phyloP scores from a whole-genome alignment of 371 early-diverging fungal genomes.

The Mucor sp. region DNA sequence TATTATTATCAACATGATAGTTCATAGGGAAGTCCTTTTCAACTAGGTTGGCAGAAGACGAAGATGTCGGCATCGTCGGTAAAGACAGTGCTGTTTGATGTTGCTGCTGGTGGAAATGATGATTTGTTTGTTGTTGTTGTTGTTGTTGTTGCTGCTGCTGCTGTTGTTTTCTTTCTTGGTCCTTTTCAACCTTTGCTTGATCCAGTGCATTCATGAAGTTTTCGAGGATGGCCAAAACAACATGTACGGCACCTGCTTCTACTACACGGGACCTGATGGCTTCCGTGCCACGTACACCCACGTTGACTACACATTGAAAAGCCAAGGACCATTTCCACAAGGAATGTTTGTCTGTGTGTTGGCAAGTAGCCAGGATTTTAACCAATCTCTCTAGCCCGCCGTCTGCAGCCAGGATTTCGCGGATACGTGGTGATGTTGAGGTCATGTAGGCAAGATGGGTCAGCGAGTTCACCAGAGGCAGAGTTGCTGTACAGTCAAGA shows the following conservation, averaged over 20 bases:
- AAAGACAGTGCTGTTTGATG: slow-evolving; percentile 17
- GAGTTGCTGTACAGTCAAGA: slow-evolving; percentile 82
- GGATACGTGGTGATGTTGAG: slow-evolving; percentile 75
- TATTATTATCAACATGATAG: not conserved
- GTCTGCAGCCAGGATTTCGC: slow-evolving; percentile 80
- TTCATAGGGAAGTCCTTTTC: not conserved
- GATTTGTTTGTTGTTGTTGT: not conserved
- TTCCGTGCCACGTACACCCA: slow-evolving; percentile 82
- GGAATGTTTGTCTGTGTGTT: slow-evolving; percentile 66
- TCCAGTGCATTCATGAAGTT: slow-evolving; percentile 64
- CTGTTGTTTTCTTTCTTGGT: slow-evolving; percentile 48
- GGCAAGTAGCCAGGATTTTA: slow-evolving; percentile 72
- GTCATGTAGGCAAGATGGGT: slow-evolving; percentile 85
- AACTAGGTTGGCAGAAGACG: slow-evolving; percentile 4
- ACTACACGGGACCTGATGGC: slow-evolving; percentile 79
- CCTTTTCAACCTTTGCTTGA: slow-evolving; percentile 63
- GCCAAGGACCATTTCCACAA: slow-evolving; percentile 82
- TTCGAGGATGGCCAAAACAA: slow-evolving; percentile 77
- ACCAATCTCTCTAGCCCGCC: slow-evolving; percentile 87
- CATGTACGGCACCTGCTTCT: slow-evolving; percentile 77
- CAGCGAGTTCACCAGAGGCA: slow-evolving; percentile 84
- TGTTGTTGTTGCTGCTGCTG: slow-evolving; percentile 21
- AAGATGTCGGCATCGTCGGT: slow-evolving; percentile 19
- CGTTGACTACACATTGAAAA: slow-evolving; percentile 82
- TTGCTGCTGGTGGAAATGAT: not conserved